Base-by-base conservation (phyloP, 768 basidiomycete genomes). In the Boletales sp. region DNA sequence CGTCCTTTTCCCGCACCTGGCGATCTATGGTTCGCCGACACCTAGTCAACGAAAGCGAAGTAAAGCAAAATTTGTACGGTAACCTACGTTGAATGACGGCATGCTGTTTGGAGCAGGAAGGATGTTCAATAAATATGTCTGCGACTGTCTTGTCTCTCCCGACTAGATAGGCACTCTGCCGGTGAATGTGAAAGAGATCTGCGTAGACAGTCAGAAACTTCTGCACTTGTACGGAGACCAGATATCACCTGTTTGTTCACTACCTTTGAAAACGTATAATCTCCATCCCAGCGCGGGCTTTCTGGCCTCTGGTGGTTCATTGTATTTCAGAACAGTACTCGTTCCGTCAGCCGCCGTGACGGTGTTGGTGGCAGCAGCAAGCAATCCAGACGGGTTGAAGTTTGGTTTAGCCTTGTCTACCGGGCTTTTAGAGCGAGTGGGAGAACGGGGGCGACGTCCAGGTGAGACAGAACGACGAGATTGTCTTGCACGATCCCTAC, bases 101-200 rank as follows among this genome's bases (percentile, higher is more conserved):
- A 63, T 99, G 96, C 64, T 99, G 96, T 64, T 99, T 99, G 1
- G 96, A 98, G 57, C 92, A 93, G 7, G 95, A 98, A 3, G 95
- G 95, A 64, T 99, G 96, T 51, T 96, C 93, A 37, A 97, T 73
- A 14, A 87, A 78, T 55, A 99, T 92, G 57, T 90, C 87, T 56
- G 86, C 79, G 28, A 96, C 92, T 18, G 87, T 74, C 25, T 82
- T 82, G 62, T 99, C 96, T 58, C 96, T 75, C 2, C 96, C 96
- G 50, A 96, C 77, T 8, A 98, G 80, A 66, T 98, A 99, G 53
- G 90, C 91, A 54, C 93, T 96, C 69, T 98, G 96, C 39, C 87
- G 77, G 58, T 94, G 83, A 31, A 99, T 91, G 62, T 97, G 94
- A 50, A 97, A 77, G 54, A 95, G 70, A 56, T 95, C 95, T 97